Evolutionary conservation across 495 filamentous ascomycete genomes (phyloP).

Genomic region (Talaromyces liani): DNA sequence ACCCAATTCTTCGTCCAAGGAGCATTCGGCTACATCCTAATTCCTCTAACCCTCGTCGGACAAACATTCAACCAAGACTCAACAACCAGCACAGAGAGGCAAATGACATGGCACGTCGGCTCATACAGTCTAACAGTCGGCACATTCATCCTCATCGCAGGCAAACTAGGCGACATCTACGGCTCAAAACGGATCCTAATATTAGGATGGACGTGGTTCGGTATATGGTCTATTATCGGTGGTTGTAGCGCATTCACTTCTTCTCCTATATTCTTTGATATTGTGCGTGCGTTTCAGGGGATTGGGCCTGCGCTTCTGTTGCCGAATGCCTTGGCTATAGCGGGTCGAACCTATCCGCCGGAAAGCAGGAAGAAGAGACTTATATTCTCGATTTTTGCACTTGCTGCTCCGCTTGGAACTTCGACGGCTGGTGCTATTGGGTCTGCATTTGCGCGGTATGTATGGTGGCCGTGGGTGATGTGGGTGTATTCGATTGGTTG

Average conservation of each 20-base stretch:
- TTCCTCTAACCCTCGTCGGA: background rate
- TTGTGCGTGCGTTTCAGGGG: constrained; percentile 53
- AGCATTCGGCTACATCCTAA: background rate
- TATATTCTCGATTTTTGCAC: constrained; percentile 57
- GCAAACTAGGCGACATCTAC: constrained; percentile 51
- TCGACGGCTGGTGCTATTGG: constrained; percentile 44
- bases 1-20: background rate
- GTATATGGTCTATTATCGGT: constrained; percentile 49
- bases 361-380: constrained; percentile 37
- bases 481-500: constrained; percentile 42
- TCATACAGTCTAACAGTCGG: constrained; percentile 53
- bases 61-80: background rate
- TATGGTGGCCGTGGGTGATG: constrained; percentile 64
- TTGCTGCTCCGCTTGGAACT: constrained; percentile 48
- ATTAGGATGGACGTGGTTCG: constrained; percentile 34
- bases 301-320: constrained; percentile 54
- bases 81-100: background rate
- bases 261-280: constrained; percentile 46
- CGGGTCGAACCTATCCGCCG: constrained; percentile 48
- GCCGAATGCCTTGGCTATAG: constrained; percentile 56
- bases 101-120: constrained; percentile 45
- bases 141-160: constrained; percentile 58
- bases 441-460: constrained; percentile 40
- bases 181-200: constrained; percentile 52
- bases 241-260: constrained; percentile 42